Percentiles rank a stretch among this genome's conserved stretches.
These are phyloP conservation scores for Ballota nigra DNA, from an alignment of 257 asterid genomes.

Conservation along the genomic window DNA sequence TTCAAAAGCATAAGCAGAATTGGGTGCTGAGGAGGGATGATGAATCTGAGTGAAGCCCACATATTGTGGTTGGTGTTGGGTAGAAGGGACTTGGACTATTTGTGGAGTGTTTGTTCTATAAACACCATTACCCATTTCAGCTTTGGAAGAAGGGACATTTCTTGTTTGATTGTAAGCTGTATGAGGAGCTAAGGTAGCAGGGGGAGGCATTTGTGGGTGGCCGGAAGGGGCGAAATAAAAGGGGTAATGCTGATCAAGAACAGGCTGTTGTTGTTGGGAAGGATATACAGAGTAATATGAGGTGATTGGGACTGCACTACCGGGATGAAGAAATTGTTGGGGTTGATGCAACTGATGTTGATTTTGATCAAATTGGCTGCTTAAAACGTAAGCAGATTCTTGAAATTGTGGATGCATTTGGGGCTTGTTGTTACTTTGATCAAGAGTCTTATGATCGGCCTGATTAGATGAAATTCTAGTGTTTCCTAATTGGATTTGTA, in stretches of 20 bases:
- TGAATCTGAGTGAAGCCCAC: constrained; percentile 59
- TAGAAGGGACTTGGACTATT: constrained; percentile 48
- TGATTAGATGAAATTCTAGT: constrained; percentile 37
- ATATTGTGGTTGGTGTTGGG: constrained; percentile 50
- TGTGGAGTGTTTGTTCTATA: constrained; percentile 57
- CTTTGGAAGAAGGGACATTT: constrained; percentile 44
- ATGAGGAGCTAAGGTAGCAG: constrained; percentile 33
- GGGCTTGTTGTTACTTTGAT: constrained; percentile 36
- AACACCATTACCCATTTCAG: constrained; percentile 45
- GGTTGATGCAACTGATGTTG: constrained; percentile 60
- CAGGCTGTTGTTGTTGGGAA: constrained; percentile 54
- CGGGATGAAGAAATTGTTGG: constrained; percentile 55
- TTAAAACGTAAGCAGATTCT: constrained; percentile 46
- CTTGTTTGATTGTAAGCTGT: constrained; percentile 38
- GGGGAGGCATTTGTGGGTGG: constrained; percentile 41
- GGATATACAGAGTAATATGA: constrained; percentile 65
- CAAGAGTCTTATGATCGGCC: constrained; percentile 39
- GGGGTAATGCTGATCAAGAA: constrained; percentile 61
- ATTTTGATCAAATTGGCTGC: constrained; percentile 53
- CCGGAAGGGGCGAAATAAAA: constrained; percentile 47
- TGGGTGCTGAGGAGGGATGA: constrained; percentile 52
- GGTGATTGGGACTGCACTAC: constrained; percentile 43
- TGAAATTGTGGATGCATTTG: constrained; percentile 54
- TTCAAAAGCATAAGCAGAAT: constrained; percentile 55
- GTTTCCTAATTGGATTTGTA: constrained; percentile 50